A percentile compares a stretch with the other conserved stretches of the same genome.
phyloP scores from a whole-genome alignment of 2,329 filamentous ascomycete species.

The Xylaria sp. region DNA sequence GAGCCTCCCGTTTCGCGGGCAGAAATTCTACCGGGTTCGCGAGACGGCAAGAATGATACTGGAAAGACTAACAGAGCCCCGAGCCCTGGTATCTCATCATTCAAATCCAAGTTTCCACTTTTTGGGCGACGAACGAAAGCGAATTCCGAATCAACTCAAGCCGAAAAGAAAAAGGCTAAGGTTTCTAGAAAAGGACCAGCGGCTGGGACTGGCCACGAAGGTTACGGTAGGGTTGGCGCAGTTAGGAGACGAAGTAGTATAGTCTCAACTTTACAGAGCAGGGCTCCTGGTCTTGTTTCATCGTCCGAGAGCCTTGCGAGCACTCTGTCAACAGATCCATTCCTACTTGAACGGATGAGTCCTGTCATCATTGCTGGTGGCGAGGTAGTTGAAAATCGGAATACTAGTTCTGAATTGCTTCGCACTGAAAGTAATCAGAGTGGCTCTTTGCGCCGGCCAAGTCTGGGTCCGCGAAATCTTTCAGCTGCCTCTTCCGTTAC shows the following conservation, averaged over 20 bases:
- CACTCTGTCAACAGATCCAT: conserved; percentile 62
- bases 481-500: conserved; percentile 57
- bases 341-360: conserved; percentile 70
- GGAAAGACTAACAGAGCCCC: conserved; percentile 57
- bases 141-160: conserved; percentile 58
- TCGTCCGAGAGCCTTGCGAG: conserved; percentile 64
- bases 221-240: conserved; percentile 75
- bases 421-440: conserved; percentile 64
- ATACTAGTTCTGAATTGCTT: conserved; percentile 61
- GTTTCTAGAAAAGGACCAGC: conserved; percentile 78
- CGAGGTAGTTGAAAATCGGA: conserved; percentile 69
- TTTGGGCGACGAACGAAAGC: conserved; percentile 80
- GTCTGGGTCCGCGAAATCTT: conserved; percentile 56
- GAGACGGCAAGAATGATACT: conserved; percentile 45
- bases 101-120: conserved; percentile 76
- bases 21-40: conserved; percentile 31
- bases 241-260: conserved; percentile 73
- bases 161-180: conserved; percentile 67
- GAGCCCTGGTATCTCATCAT: conserved; percentile 67
- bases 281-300: conserved; percentile 56
- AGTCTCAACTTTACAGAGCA: conserved; percentile 60
- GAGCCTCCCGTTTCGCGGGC: conserved; percentile 51
- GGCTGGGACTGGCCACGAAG: conserved; percentile 95
- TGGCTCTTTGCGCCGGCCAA: conserved; percentile 54
- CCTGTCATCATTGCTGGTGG: conserved; percentile 75